A percentile compares a stretch with the other conserved stretches of the same genome.
Conservation (phyloP, 177 flowering plant species). For the Telopea speciosissima region DNA sequence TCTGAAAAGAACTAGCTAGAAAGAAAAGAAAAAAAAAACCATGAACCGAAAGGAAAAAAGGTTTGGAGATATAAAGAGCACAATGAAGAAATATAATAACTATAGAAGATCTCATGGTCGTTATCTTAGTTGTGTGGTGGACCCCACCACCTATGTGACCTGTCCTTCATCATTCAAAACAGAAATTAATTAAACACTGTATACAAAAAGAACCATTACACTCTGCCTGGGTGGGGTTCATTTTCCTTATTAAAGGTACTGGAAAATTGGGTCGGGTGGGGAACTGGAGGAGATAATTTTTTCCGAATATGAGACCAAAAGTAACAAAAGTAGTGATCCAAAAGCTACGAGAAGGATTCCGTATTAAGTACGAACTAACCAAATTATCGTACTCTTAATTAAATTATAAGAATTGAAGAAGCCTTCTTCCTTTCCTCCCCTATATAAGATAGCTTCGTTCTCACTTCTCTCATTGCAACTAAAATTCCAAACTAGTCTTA, state of each 20-base stretch:
- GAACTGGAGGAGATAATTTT: too few relatives aligned
- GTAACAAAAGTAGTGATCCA: neutral
- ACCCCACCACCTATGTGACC: neutral
- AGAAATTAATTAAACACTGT: too few relatives aligned
- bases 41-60: neutral
- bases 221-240: too few relatives aligned
- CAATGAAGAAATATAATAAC: neutral
- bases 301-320: too few relatives aligned
- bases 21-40: neutral
- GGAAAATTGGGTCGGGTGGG: too few relatives aligned
- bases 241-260: too few relatives aligned
- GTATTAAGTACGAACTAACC: conserved; percentile 15
- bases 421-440: neutral
- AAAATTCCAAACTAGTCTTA: neutral
- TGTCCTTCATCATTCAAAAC: conserved; percentile 1
- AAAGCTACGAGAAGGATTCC: conserved; percentile 4
- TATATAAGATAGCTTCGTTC: conserved; percentile 1
- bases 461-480: neutral
- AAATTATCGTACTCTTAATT: conserved; percentile 6
- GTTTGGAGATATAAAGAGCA: neutral
- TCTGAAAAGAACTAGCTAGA: too few relatives aligned
- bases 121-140: conserved; percentile 12
- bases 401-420: neutral
- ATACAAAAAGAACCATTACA: too few relatives aligned
- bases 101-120: conserved; percentile 3